phyloP scores from a whole-genome alignment of 768 basidiomycete genomes.

The Rhodosporidiobolus sp. region DNA sequence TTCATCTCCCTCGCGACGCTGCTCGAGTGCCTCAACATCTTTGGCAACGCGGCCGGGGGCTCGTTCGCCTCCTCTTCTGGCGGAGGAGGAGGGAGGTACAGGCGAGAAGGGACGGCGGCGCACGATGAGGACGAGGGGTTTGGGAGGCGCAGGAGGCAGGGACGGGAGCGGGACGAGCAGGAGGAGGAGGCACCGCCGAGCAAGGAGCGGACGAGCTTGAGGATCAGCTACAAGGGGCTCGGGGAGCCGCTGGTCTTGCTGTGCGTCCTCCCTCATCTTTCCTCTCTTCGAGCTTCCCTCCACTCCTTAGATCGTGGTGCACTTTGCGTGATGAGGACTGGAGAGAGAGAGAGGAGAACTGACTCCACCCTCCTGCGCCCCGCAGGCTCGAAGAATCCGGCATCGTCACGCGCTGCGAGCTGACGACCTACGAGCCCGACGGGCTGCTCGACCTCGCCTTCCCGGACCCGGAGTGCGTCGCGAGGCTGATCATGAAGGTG shows the following conservation, averaged over 20 bases:
- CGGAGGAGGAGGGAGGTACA: conserved; percentile 3
- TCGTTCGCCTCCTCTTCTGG: conserved; percentile 1
- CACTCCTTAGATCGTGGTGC: too few relatives aligned
- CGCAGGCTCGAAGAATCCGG: conserved; percentile 60
- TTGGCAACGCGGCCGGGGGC: conserved; percentile 65
- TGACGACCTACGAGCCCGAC: conserved; percentile 79
- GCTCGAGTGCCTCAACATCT: conserved; percentile 88
- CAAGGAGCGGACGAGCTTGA: conserved; percentile 36
- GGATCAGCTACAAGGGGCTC: conserved; percentile 34
- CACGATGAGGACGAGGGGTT: conserved; percentile 14
- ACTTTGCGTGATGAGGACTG: too few relatives aligned
- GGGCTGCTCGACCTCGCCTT: conserved; percentile 76
- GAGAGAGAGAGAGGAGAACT: too few relatives aligned
- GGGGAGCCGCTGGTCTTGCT: conserved; percentile 43
- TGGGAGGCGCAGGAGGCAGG: conserved; percentile 15
- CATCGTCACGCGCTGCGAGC: conserved; percentile 81
- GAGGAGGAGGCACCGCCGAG: conserved; percentile 4
- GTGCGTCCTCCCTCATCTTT: conserved; percentile 20
- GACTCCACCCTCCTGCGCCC: not conserved
- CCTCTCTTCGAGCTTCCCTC: not conserved
- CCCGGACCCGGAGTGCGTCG: conserved; percentile 64
- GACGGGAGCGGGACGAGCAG: not conserved
- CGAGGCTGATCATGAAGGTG: conserved; percentile 83
- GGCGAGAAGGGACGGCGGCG: conserved; percentile 23
- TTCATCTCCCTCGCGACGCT: conserved; percentile 80